Conservation (phyloP, 345 rosid genomes). For the Ailanthus altissimus region DNA sequence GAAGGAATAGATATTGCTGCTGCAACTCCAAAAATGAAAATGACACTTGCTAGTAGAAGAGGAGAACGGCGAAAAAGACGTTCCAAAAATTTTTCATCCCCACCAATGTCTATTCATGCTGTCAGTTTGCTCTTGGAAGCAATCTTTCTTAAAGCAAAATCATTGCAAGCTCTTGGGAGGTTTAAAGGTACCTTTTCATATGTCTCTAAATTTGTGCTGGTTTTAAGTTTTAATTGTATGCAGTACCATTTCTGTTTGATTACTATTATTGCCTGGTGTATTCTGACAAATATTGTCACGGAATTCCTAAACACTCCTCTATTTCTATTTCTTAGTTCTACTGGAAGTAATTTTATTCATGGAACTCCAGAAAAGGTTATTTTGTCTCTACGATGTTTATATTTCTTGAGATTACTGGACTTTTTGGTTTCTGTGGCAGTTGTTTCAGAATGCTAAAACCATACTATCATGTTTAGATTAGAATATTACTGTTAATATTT, state of each 20-base stretch:
- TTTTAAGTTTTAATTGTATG: background rate
- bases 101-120: constrained; percentile 71
- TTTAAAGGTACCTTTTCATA: constrained; percentile 52
- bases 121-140: constrained; percentile 80
- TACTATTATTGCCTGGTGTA: background rate
- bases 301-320: background rate
- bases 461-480: background rate
- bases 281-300: background rate
- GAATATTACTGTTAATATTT: background rate
- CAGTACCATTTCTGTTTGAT: background rate
- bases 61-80: constrained; percentile 51
- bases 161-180: constrained; percentile 69
- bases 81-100: constrained; percentile 43
- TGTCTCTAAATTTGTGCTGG: background rate
- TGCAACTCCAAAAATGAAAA: constrained; percentile 63
- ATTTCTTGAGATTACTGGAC: background rate
- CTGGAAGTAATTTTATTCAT: background rate
- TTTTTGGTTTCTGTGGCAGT: background rate
- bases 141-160: constrained; percentile 74
- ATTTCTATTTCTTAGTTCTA: background rate
- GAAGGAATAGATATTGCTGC: constrained; percentile 83
- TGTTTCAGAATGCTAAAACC: background rate
- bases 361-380: background rate
- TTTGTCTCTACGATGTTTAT: background rate
- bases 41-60: constrained; percentile 44